Evolutionary conservation across 495 filamentous ascomycete genomes (phyloP).

Genomic region (Pyronema omphalodes): DNA sequence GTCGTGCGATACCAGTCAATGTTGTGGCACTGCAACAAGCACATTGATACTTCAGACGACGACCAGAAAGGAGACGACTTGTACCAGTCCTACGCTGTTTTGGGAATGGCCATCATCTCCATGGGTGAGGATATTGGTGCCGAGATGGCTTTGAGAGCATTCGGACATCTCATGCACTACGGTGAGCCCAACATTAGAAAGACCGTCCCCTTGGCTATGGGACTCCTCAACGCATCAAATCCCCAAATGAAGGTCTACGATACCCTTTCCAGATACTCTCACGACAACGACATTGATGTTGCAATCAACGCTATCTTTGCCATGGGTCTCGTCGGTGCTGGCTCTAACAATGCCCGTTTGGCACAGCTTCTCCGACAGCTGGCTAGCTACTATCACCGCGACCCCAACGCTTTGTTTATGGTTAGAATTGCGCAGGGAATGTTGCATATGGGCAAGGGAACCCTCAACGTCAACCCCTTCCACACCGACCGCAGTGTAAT

Average conservation of each 20-base stretch:
- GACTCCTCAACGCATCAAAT: slow-evolving; percentile 86
- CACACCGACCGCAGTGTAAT: slow-evolving; percentile 94
- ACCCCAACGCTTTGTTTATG: slow-evolving; percentile 94
- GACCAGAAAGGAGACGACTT: slow-evolving; percentile 87
- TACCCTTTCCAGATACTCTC: slow-evolving; percentile 90
- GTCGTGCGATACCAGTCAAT: slow-evolving; percentile 93
- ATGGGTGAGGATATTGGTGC: slow-evolving; percentile 98
- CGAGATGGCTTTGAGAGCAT: slow-evolving; percentile 95
- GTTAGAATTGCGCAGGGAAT: slow-evolving; percentile 96
- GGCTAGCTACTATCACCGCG: slow-evolving; percentile 93
- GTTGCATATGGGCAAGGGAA: slow-evolving; percentile 98
- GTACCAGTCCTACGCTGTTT: slow-evolving; percentile 84
- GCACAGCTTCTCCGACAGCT: slow-evolving; percentile 88
- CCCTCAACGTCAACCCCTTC: slow-evolving; percentile 86
- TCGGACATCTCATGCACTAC: slow-evolving; percentile 98
- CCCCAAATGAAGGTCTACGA: slow-evolving; percentile 99
- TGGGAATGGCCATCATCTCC: slow-evolving; percentile 81
- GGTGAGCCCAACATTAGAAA: slow-evolving; percentile 92
- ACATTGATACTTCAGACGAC: slow-evolving; percentile 77
- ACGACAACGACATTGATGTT: slow-evolving; percentile 98
- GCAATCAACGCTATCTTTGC: slow-evolving; percentile 97
- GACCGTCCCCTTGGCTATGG: slow-evolving; percentile 94
- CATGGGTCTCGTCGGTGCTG: slow-evolving; percentile 92
- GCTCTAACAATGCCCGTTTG: slow-evolving; percentile 93
- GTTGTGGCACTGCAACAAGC: slow-evolving; percentile 90